phyloP scores from a whole-genome alignment of 2,329 filamentous ascomycete genomes.

The Arthrocladium fulminans region DNA sequence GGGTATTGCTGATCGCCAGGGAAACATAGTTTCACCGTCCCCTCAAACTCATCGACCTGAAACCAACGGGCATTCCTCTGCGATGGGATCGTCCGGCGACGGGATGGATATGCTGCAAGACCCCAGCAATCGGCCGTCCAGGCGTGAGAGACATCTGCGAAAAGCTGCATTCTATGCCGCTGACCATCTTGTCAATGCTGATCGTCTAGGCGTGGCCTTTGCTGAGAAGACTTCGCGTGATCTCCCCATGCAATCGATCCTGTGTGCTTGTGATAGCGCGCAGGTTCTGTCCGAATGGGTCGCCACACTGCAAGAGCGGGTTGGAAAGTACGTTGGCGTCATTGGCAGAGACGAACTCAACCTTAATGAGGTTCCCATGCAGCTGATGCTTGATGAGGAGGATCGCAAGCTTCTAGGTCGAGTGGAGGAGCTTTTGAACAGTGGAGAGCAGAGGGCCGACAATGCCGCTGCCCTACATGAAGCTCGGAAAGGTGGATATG shows the following conservation, averaged over 20 bases:
- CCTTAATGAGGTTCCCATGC: constrained; percentile 67
- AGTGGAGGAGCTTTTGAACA: constrained; percentile 67
- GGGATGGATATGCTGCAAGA: neutral
- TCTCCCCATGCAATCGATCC: constrained; percentile 77
- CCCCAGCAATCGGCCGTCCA: constrained; percentile 40
- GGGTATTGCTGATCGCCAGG: neutral
- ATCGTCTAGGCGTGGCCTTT: constrained; percentile 76
- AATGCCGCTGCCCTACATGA: constrained; percentile 14
- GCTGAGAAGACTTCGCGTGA: constrained; percentile 76
- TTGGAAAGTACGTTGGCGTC: constrained; percentile 81
- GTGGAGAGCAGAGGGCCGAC: constrained; percentile 61
- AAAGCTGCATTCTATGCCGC: constrained; percentile 95
- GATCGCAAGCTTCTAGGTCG: constrained; percentile 78
- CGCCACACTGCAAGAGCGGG: constrained; percentile 82
- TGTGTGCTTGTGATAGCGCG: constrained; percentile 89
- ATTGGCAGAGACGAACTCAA: constrained; percentile 77
- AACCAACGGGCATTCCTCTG: neutral
- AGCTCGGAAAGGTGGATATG: constrained; percentile 60
- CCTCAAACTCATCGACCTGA: neutral
- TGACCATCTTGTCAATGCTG: constrained; percentile 80
- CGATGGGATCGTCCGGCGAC: neutral
- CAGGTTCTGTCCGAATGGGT: constrained; percentile 94
- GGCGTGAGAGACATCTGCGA: constrained; percentile 76
- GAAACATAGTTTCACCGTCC: neutral
- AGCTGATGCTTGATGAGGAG: constrained; percentile 86